Conservation (phyloP, 805 yeast species). For the Priceomyces melissophilus region DNA sequence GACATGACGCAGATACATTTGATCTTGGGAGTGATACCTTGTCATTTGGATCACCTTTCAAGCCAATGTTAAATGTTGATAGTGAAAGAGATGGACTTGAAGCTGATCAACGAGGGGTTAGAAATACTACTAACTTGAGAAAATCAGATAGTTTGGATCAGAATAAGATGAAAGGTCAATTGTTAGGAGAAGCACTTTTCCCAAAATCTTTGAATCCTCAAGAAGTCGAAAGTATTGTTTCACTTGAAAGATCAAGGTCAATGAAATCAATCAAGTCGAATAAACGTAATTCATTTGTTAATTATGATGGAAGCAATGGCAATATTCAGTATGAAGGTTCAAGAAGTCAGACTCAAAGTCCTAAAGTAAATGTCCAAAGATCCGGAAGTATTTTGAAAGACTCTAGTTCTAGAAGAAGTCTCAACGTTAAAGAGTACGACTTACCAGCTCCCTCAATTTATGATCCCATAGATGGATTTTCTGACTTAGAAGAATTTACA, state of each 20-base stretch:
- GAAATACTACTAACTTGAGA: too few relatives aligned
- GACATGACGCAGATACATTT: not conserved
- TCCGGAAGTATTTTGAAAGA: constrained; percentile 40
- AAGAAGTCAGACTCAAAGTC: constrained; percentile 8
- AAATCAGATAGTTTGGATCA: not conserved
- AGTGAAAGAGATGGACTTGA: too few relatives aligned
- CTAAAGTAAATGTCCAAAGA: constrained; percentile 22
- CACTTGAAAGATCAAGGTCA: constrained; percentile 63
- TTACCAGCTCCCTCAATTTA: constrained; percentile 2
- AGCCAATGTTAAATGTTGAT: too few relatives aligned
- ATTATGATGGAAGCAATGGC: constrained; percentile 40
- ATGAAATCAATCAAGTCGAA: constrained; percentile 49
- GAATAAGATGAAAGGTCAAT: constrained; percentile 15
- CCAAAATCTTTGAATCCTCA: constrained; percentile 64
- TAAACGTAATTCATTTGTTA: constrained; percentile 36
- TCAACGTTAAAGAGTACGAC: constrained; percentile 8
- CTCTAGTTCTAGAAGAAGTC: constrained; percentile 20
- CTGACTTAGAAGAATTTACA: constrained; percentile 39
- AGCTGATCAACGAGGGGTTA: too few relatives aligned
- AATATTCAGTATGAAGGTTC: constrained; percentile 24
- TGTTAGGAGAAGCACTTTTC: constrained; percentile 54
- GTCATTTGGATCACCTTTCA: constrained; percentile 4
- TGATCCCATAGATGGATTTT: constrained; percentile 11
- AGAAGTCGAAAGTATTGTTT: constrained; percentile 73
- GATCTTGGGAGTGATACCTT: not conserved